Conservation (phyloP, 2,329 filamentous ascomycete genomes). For the Metarhizium sp. region DNA sequence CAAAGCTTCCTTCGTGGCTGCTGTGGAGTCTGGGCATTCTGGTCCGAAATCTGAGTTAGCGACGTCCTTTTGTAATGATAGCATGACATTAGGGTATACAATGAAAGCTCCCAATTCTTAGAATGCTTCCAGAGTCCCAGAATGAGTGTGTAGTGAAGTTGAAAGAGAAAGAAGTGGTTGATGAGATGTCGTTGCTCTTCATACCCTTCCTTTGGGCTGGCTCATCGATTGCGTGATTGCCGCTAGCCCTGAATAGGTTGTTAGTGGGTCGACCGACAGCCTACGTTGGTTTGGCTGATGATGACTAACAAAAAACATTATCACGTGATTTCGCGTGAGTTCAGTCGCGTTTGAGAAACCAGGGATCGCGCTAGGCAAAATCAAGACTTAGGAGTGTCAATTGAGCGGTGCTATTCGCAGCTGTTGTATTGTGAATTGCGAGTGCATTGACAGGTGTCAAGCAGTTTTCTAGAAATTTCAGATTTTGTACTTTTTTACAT, state of each 20-base stretch:
- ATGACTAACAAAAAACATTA: background rate
- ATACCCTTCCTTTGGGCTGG: constrained; percentile 11
- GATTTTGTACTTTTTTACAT: background rate
- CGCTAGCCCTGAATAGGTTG: constrained; percentile 15
- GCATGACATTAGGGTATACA: constrained; percentile 11
- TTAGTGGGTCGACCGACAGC: constrained; percentile 1
- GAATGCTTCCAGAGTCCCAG: background rate
- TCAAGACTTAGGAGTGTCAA: background rate
- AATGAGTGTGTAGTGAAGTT: constrained; percentile 11
- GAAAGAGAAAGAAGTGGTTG: constrained; percentile 7
- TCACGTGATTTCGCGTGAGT: constrained; percentile 3
- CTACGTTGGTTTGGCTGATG: background rate
- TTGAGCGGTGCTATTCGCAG: background rate
- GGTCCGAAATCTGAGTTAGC: background rate
- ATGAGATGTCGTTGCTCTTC: constrained; percentile 11
- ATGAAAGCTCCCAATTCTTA: constrained; percentile 10
- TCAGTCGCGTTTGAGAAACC: background rate
- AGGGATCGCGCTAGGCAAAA: background rate
- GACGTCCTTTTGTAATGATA: constrained; percentile 4
- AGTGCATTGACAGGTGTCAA: background rate
- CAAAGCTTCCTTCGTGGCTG: background rate
- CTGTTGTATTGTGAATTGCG: background rate
- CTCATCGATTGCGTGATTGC: constrained; percentile 23
- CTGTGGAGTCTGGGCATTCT: constrained; percentile 1
- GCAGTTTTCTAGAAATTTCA: background rate